Evolutionary conservation across 1,139 yeast genomes (phyloP), one percentile per base, ranked within the genome.

Genomic region (Candida sanyaensis): DNA sequence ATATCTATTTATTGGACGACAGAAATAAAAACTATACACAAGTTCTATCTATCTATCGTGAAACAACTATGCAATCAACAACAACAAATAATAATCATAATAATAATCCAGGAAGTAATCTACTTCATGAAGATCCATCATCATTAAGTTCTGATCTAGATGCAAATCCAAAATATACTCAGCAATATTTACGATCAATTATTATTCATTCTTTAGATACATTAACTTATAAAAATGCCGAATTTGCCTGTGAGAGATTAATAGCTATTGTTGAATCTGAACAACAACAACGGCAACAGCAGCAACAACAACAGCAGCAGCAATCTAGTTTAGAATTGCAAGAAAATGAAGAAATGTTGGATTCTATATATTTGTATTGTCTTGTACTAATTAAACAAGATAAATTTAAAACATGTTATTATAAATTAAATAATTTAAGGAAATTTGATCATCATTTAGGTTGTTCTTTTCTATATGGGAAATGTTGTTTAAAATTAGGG

Each of bases 201-300:
- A 75, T 87, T 21, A 71, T 88, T 63, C 88, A 88, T 57, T 80
- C 88, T 12, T 65, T 90, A 38, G 96, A 90, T 59, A 80, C 80
- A 50, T 89, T 85, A 60, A 77, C 88, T 57, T 71, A 81, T 46
- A 68, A 73, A 23, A 86, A 88, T 45, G 96, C 96, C 3, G 90
- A 84, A 62, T 88, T 90, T 68, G 88, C 93, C 10, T 80, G 88
- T 32, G 96, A 90, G 59, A 73, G 95, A 53, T 70, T 89, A 30
- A 61, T 86, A 27, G 90, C 93, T 1, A 69, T 71, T 44, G 77
- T 78, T 49, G 31, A 41, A 41, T 13, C 26, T 6, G 13, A 38
- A 10, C 41, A 13, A 6, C 17, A 38, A 29, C 40, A 37, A 13
- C 40, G n/a, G 6, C 40, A 21, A 6, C 37, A 41, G 9, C 30